Percentiles rank a stretch among this genome's conserved stretches.
Evolutionary conservation across 495 filamentous ascomycete genomes (phyloP).

Genomic region (Aspergillus haitiensis): DNA sequence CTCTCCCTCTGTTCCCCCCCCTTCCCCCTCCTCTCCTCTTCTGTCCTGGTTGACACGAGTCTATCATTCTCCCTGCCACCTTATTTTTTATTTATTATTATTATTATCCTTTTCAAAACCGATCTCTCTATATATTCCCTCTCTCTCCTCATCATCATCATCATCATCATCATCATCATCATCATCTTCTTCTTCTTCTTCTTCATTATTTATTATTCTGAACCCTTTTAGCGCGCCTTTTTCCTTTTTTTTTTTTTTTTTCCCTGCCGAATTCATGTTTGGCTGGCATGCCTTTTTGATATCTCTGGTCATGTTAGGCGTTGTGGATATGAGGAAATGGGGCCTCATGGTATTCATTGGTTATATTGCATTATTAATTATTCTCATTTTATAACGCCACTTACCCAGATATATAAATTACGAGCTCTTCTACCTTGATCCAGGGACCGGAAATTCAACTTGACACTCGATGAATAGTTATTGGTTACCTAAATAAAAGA

Average conservation of each 20-base stretch:
- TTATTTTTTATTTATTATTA: neutral
- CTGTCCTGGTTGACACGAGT: neutral
- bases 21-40: neutral
- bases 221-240: neutral
- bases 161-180: too few species aligned
- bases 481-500: too few species aligned
- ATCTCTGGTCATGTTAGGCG: conserved; percentile 2
- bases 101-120: neutral
- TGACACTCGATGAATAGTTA: too few species aligned
- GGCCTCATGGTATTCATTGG: neutral
- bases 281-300: neutral
- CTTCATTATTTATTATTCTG: neutral
- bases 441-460: too few species aligned
- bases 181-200: neutral
- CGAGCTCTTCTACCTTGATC: neutral
- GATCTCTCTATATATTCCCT: too few species aligned
- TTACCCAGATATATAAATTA: neutral
- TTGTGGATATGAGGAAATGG: neutral
- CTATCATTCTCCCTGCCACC: too few species aligned
- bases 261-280: neutral
- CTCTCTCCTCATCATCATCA: too few species aligned
- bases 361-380: neutral
- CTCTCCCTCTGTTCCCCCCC: too few species aligned
- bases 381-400: neutral
- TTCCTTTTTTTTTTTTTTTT: neutral